Evolutionary conservation across 2,329 filamentous ascomycete species (phyloP), one percentile per base, ranked within the genome.

Genomic region (Nigrograna mackinnonii): DNA sequence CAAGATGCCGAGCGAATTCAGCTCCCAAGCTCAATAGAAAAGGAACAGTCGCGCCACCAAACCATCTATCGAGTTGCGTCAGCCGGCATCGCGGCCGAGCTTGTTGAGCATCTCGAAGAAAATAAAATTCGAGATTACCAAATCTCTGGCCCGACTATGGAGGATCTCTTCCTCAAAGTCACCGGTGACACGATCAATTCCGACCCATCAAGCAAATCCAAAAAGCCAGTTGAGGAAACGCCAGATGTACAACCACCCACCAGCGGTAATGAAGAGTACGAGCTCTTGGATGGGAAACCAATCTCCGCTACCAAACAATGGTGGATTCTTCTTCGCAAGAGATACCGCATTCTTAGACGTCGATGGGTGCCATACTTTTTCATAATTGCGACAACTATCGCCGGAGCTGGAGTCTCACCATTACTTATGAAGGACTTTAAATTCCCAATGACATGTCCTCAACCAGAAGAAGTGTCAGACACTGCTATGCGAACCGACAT

Each of bases 101-200:
- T 92, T 32, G 86, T 95, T 46, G 77, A 79, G 32, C 68, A 76
- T 6, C 74, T 96, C 0, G 87, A 95, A 62, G 67, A 72, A 1
- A 72, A 76, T 2, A 80, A 82, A 0, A 77, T 94, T 21, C 73
- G 72, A 2, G 86, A 94, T 44, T 95, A 95, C 62, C 84, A 89
- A 44, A 86, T 95, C 47, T 88, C 86, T 7, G 89, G 89, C 0
- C 91, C 91, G 1, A 94, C 89, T 0, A 92, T 96, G 41, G 91
- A 96, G 62, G 90, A 95, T 54, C 88, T 95, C 0, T 96, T 96
- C 65, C 70, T 96, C 17, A 85, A 89, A 54, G 77, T 95, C 18
- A 89, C 89, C 0, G 87, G 91, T 54, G 89, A 95, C 17, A 43
- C 24, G 2, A 31, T 43, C 3, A 91, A 34, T 79, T 84, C 11